phyloP scores from a whole-genome alignment of 805 yeast species.

The Soucietia sequanensis region DNA sequence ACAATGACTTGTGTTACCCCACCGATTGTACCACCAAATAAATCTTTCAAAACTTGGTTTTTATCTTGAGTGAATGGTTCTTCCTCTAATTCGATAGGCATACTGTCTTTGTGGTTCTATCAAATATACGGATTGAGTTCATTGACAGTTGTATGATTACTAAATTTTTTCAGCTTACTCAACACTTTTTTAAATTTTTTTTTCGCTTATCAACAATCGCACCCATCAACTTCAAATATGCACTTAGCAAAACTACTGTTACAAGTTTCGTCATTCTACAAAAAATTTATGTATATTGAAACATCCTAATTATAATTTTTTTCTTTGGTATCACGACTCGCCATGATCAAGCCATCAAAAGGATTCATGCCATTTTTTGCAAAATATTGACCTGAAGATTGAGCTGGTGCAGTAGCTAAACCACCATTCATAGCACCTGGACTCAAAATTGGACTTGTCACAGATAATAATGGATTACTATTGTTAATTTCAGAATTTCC shows the following conservation, averaged over 20 bases:
- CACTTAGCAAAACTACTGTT: no score
- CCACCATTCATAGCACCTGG: conserved; percentile 12
- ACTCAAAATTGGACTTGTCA: conserved; percentile 14
- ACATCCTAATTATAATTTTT: no score
- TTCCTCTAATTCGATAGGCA: conserved; percentile 46
- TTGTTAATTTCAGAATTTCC: not conserved
- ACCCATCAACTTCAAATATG: no score
- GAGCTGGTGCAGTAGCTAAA: conserved; percentile 25
- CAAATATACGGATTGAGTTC: no score
- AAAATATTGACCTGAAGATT: conserved; percentile 30
- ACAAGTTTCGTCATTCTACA: no score
- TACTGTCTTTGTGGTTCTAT: conserved; percentile 7
- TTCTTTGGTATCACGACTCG: conserved; percentile 8
- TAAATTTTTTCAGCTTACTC: no score
- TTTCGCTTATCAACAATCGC: no score
- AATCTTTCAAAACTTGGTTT: conserved; percentile 64
- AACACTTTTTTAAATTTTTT: no score
- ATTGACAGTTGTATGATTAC: no score
- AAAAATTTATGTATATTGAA: no score
- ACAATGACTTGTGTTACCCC: conserved; percentile 94
- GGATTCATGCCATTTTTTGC: conserved; percentile 38
- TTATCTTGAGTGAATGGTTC: conserved; percentile 34
- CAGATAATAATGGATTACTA: conserved; percentile 2
- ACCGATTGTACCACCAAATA: conserved; percentile 89
- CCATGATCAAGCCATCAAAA: conserved; percentile 37